Percentiles rank a stretch among this genome's conserved stretches.
Evolutionary conservation across 1,284 basidiomycete species (phyloP).

Genomic region (Porodaedalea pini): DNA sequence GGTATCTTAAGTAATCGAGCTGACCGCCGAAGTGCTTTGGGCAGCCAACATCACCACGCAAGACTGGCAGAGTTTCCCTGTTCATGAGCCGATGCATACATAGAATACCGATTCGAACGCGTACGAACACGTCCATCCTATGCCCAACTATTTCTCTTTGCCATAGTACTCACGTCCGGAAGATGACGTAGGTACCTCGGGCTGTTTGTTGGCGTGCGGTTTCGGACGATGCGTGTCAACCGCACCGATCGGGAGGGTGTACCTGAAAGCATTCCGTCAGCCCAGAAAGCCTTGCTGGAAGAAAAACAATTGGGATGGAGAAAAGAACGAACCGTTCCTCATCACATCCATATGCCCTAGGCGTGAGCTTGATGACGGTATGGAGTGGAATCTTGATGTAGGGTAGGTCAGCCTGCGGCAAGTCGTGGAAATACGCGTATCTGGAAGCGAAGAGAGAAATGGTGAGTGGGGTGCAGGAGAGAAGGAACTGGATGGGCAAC

Average conservation of each 20-base stretch:
- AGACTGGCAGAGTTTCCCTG: too few relatives aligned
- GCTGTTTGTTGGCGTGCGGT: constrained; percentile 45
- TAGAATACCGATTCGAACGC: too few relatives aligned
- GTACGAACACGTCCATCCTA: too few relatives aligned
- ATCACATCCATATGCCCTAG: constrained; percentile 97
- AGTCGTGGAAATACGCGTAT: constrained; percentile 93
- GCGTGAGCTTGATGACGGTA: constrained; percentile 97
- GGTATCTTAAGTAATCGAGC: too few relatives aligned
- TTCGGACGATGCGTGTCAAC: constrained; percentile 95
- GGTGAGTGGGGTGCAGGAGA: neutral
- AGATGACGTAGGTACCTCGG: constrained; percentile 21
- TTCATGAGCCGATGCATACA: too few relatives aligned
- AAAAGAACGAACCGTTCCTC: constrained; percentile 72
- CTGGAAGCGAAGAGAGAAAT: constrained; percentile 34
- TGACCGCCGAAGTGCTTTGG: too few relatives aligned
- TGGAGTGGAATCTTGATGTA: constrained; percentile 98
- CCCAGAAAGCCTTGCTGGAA: neutral
- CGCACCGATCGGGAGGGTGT: constrained; percentile 82
- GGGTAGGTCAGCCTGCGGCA: constrained; percentile 90
- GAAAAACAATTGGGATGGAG: neutral
- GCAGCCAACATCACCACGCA: too few relatives aligned
- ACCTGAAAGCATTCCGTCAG: constrained; percentile 41
- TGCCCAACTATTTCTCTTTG: neutral
- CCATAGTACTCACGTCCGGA: constrained; percentile 31
- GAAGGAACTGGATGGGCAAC: constrained; percentile 16